Evolutionary conservation across 164 flowering plant species (phyloP), one percentile per base, ranked within the genome.

Genomic region (Buxus sempervirens): DNA sequence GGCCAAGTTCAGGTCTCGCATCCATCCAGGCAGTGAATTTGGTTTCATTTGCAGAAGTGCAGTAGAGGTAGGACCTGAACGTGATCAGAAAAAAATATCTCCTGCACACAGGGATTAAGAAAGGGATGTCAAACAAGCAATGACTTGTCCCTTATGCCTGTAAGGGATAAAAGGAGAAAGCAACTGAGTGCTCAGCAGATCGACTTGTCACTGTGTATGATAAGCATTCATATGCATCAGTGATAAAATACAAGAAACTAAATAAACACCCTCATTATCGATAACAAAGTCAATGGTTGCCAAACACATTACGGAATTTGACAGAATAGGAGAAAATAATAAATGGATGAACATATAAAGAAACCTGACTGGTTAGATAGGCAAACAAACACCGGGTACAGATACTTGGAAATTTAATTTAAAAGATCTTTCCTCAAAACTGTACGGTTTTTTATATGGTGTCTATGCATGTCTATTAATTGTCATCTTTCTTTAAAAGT

Each of bases 1-100:
- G 90, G 49, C 93, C 91, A 19, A 94, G 95, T 80, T 94, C 98
- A 60, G 98, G 98, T 72, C 96, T 79, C 27, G 82, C 85, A 38
- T 80, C 80, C 89, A 91, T 88, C 98, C 98, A 94, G 0, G 84
- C 63, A 1, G 83, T 45, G 76, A 94, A 94, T 57, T 70, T 72
- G 27, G 73, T 81, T 65, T 85, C 86, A n/a, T 70, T 73, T 59
- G 87, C 76, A 36, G 83, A 78, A 20, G 85, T 78, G 79, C 83
- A 74, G 79, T 86, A 87, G 9, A 94, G 95, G 78, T 88, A 91
- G 28, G 98, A 87, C 74, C 90, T 83, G 79, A 85, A 94, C 54
- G 93, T 82, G 69, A 94, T 91, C 18, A 94, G 83, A 80, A 76
- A 87, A 72, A 94, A 91, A 79, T 94, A 94, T 21, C 98, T 86